Evolutionary conservation across 139 green algal genomes (phyloP).

Genomic region (Volvox africanus): DNA sequence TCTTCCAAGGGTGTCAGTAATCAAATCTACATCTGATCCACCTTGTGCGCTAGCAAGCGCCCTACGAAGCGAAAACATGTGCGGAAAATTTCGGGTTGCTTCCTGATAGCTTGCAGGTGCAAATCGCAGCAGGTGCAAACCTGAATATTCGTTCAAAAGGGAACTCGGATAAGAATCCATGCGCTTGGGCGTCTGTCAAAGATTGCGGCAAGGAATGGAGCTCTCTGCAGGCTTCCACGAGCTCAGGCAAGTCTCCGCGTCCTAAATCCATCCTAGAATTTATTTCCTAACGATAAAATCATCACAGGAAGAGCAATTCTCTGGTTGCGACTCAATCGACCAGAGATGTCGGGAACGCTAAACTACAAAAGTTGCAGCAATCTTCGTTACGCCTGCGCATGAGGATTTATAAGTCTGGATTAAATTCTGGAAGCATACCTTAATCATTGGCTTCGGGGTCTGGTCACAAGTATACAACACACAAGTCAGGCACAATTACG

Average conservation of each 20-base stretch:
- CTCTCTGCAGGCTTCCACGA: constrained; percentile 3
- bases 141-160: constrained; percentile 36
- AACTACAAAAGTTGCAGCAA: too few relatives aligned
- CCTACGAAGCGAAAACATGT: background rate
- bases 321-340: too few relatives aligned
- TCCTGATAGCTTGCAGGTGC: background rate
- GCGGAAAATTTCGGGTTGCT: background rate
- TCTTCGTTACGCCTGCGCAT: too few relatives aligned
- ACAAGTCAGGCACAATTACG: too few relatives aligned
- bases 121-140: background rate
- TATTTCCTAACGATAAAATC: background rate
- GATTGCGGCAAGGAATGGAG: background rate
- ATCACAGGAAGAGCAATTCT: too few relatives aligned
- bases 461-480: too few relatives aligned
- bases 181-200: background rate
- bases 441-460: too few relatives aligned
- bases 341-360: too few relatives aligned
- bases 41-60: background rate
- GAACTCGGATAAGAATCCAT: constrained; percentile 25
- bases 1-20: background rate
- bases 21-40: background rate
- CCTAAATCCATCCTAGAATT: background rate
- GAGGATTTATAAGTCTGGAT: too few relatives aligned
- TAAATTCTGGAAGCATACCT: too few relatives aligned
- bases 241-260: background rate